Percentiles rank a stretch among this genome's conserved stretches.
These are phyloP conservation scores for Diutina neorugosa DNA, from an alignment of 1,139 yeast species.

Conservation along the genomic window DNA sequence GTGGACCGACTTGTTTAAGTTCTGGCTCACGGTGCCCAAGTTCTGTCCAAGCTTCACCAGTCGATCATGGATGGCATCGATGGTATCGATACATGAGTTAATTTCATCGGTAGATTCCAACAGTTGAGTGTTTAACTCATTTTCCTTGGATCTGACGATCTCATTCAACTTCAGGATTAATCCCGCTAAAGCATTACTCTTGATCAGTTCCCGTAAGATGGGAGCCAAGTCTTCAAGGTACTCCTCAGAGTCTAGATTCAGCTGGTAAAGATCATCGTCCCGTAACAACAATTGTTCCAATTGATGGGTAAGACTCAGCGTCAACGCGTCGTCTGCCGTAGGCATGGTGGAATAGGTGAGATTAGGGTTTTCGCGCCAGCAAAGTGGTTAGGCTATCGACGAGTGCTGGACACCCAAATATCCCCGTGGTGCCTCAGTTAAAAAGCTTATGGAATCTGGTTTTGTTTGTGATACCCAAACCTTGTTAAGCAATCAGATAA, in stretches of 20 bases:
- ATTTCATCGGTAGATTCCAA: slow-evolving; percentile 49
- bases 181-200: slow-evolving; percentile 41
- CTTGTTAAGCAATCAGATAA: background rate
- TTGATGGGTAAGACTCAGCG: slow-evolving; percentile 9
- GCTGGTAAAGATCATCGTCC: slow-evolving; percentile 35
- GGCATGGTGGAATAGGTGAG: background rate
- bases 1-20: slow-evolving; percentile 51
- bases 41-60: slow-evolving; percentile 31
- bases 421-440: background rate
- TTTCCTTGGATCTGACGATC: slow-evolving; percentile 48
- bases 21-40: slow-evolving; percentile 20
- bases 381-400: background rate
- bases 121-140: slow-evolving; percentile 50
- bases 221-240: slow-evolving; percentile 75
- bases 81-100: slow-evolving; percentile 40
- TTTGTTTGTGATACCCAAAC: too few relatives aligned
- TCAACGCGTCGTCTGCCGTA: background rate
- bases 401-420: background rate
- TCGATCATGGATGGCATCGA: slow-evolving; percentile 42
- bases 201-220: slow-evolving; percentile 57
- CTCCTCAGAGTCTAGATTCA: slow-evolving; percentile 50
- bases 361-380: background rate
- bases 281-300: slow-evolving; percentile 29
- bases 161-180: slow-evolving; percentile 44
- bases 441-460: background rate